Conservation (phyloP, 2,329 filamentous ascomycete genomes). For the Beauveria sp. region DNA sequence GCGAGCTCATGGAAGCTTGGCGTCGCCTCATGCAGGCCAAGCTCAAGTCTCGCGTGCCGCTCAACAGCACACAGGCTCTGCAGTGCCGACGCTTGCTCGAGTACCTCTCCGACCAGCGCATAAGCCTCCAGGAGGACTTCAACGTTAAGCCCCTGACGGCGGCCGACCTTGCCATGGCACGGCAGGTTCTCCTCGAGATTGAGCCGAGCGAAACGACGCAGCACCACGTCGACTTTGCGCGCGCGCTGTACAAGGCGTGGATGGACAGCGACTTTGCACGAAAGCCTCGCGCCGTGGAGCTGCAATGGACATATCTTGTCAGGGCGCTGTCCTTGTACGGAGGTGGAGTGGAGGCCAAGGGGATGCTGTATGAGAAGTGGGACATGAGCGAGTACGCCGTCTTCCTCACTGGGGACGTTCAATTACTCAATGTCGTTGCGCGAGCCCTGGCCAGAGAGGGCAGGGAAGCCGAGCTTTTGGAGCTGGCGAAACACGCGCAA, state of each 20-base stretch:
- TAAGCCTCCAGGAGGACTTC: conserved; percentile 15
- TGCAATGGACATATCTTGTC: conserved; percentile 25
- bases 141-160: conserved; percentile 26
- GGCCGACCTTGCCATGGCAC: conserved; percentile 37
- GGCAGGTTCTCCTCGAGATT: conserved; percentile 33
- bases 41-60: conserved; percentile 33
- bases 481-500: conserved; percentile 46
- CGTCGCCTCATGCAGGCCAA: conserved; percentile 54
- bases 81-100: conserved; percentile 49
- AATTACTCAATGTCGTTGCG: conserved; percentile 22
- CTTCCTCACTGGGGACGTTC: conserved; percentile 16
- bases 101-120: conserved; percentile 38
- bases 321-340: conserved; percentile 45
- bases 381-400: conserved; percentile 16
- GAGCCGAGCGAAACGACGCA: conserved; percentile 34
- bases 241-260: conserved; percentile 30
- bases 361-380: conserved; percentile 31
- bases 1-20: conserved; percentile 60
- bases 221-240: conserved; percentile 41
- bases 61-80: conserved; percentile 61
- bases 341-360: conserved; percentile 44
- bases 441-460: conserved; percentile 55
- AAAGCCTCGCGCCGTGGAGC: conserved; percentile 14
- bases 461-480: conserved; percentile 48
- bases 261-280: conserved; percentile 16